phyloP scores from a whole-genome alignment of 2,329 filamentous ascomycete genomes.

The Fusarium dlaminii region DNA sequence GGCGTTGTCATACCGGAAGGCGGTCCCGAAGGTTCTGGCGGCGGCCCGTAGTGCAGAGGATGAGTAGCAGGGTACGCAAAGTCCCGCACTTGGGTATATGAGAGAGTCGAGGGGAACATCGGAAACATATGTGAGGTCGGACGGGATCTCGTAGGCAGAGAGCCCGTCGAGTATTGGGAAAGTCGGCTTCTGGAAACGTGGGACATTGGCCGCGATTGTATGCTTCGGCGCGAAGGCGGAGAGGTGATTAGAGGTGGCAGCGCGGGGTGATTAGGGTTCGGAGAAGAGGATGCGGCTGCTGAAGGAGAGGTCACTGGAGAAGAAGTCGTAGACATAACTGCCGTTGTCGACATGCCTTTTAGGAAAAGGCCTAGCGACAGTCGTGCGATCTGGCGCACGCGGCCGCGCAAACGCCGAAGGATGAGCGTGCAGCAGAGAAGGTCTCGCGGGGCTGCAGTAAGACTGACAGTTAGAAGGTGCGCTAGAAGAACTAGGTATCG shows the following conservation, averaged over 20 bases:
- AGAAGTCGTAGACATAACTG: conserved; percentile 67
- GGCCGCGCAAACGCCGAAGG: conserved; percentile 42
- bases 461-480: conserved; percentile 28
- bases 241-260: conserved; percentile 68
- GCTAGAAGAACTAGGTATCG: conserved; percentile 14
- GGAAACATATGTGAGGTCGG: conserved; percentile 85
- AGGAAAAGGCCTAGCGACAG: conserved; percentile 35
- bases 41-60: conserved; percentile 93
- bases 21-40: conserved; percentile 75
- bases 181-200: conserved; percentile 83
- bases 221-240: conserved; percentile 66
- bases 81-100: conserved; percentile 92
- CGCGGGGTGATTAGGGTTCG: conserved; percentile 62
- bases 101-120: conserved; percentile 82
- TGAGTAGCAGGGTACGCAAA: conserved; percentile 89
- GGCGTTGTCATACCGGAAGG: conserved; percentile 86
- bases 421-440: conserved; percentile 28
- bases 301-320: conserved; percentile 64
- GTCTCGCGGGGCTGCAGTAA: conserved; percentile 33
- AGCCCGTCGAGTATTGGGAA: conserved; percentile 83
- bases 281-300: conserved; percentile 55
- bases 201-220: conserved; percentile 72
- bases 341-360: conserved; percentile 53
- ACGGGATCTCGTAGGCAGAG: conserved; percentile 75
- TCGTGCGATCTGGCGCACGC: conserved; percentile 45